These are phyloP conservation scores for Irineochytrium annulatum DNA, from an alignment of 192 early-diverging fungal genomes.

Conservation along the genomic window DNA sequence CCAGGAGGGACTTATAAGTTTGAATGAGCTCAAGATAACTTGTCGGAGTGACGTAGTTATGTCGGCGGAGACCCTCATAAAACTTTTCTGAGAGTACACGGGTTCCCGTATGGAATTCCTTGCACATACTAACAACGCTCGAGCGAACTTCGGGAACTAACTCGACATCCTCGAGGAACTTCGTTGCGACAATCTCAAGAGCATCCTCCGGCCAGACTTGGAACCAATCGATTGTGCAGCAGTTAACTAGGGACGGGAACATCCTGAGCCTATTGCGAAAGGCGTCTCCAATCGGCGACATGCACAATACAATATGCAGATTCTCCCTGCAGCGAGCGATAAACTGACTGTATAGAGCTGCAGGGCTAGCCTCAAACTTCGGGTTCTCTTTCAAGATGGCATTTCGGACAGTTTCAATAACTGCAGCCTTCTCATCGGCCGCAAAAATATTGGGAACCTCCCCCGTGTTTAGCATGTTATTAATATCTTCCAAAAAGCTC, in stretches of 20 bases:
- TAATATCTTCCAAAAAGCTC: conserved; percentile 58
- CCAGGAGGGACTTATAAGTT: conserved; percentile 52
- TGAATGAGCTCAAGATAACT: conserved; percentile 58
- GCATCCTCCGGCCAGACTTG: conserved; percentile 63
- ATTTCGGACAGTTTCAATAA: conserved; percentile 47
- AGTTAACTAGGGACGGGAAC: conserved; percentile 60
- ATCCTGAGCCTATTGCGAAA: conserved; percentile 54
- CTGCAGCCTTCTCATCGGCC: conserved; percentile 55
- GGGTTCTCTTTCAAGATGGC: conserved; percentile 49
- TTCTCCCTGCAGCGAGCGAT: conserved; percentile 57
- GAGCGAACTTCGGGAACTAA: conserved; percentile 36
- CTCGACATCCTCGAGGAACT: conserved; percentile 57
- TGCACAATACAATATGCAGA: conserved; percentile 56
- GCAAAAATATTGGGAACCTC: conserved; percentile 60
- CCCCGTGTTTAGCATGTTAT: conserved; percentile 62
- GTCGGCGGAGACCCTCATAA: conserved; percentile 42
- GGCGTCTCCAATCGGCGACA: conserved; percentile 58
- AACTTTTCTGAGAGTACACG: conserved; percentile 45
- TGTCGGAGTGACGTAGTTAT: conserved; percentile 59
- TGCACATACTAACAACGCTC: conserved; percentile 53
- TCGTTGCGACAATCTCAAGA: conserved; percentile 50
- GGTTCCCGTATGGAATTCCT: conserved; percentile 49
- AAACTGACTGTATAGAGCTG: conserved; percentile 52
- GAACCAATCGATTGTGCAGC: conserved; percentile 65
- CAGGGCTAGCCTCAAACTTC: conserved; percentile 49